Conservation (phyloP, 345 rosid species). For the Crucihimalaya himalaica region DNA sequence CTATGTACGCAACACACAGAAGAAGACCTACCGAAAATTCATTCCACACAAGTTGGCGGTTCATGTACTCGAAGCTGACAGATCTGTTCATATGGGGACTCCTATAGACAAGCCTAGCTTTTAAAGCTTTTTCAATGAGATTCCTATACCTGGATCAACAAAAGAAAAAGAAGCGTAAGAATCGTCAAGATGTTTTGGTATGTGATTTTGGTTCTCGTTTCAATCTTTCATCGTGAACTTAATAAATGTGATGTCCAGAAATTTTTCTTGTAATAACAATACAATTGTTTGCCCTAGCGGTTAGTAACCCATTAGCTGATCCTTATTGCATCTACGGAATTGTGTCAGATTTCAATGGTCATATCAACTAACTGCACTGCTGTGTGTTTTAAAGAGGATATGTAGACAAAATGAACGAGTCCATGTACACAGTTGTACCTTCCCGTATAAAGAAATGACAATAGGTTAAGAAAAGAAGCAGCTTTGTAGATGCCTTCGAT, state of each 20-base stretch:
- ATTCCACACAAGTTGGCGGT: slow-evolving; percentile 97
- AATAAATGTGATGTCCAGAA: background rate
- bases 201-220: background rate
- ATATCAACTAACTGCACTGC: background rate
- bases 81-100: slow-evolving; percentile 93
- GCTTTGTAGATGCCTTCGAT: slow-evolving; percentile 89
- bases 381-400: slow-evolving; percentile 2
- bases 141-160: slow-evolving; percentile 73
- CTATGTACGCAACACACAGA: slow-evolving; percentile 2
- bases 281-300: background rate
- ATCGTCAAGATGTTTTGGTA: slow-evolving; percentile 9
- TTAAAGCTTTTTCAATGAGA: slow-evolving; percentile 84
- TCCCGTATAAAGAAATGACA: slow-evolving; percentile 89
- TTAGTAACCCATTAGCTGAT: background rate
- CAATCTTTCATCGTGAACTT: background rate
- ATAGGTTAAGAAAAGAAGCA: slow-evolving; percentile 86
- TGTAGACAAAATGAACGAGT: background rate
- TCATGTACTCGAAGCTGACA: slow-evolving; percentile 99
- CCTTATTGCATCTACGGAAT: background rate
- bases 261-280: background rate
- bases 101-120: slow-evolving; percentile 92
- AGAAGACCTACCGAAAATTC: slow-evolving; percentile 82
- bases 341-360: background rate
- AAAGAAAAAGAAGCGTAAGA: slow-evolving; percentile 19
- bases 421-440: slow-evolving; percentile 47